A percentile compares a stretch with the other conserved stretches of the same genome.
Evolutionary conservation across 2,329 filamentous ascomycete genomes (phyloP).

Genomic region (Diaporthe citrichinensis): DNA sequence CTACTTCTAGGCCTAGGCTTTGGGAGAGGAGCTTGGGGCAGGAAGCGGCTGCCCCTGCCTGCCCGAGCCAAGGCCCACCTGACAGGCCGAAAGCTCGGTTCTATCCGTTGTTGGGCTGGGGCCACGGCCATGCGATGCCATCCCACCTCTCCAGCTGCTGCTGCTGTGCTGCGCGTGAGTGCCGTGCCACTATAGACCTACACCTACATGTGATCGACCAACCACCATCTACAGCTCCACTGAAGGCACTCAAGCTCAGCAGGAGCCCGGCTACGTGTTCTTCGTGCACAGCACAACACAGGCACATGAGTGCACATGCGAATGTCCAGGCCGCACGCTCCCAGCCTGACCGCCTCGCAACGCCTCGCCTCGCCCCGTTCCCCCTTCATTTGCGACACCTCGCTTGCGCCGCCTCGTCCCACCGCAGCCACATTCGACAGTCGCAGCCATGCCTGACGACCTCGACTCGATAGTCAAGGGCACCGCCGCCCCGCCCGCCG

Average conservation of each 20-base stretch:
- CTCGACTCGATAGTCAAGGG: slow-evolving; percentile 96
- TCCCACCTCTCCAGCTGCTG: background rate
- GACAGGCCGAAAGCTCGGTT: slow-evolving; percentile 25
- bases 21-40: slow-evolving; percentile 1
- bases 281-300: background rate
- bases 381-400: slow-evolving; percentile 14
- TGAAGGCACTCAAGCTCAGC: background rate
- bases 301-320: background rate
- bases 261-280: background rate
- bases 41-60: background rate
- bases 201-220: background rate
- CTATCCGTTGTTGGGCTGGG: slow-evolving; percentile 17
- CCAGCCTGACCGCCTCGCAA: slow-evolving; percentile 19
- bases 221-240: slow-evolving; percentile 20
- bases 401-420: slow-evolving; percentile 7
- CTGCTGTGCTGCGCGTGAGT: slow-evolving; percentile 1
- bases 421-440: slow-evolving; percentile 11
- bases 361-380: background rate
- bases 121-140: slow-evolving; percentile 2
- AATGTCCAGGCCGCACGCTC: background rate
- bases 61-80: slow-evolving; percentile 18
- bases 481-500: slow-evolving; percentile 74
- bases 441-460: slow-evolving; percentile 70
- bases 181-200: background rate
- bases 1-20: background rate